phyloP scores from a whole-genome alignment of 1,284 basidiomycete genomes.

The Kwoniella shivajii region DNA sequence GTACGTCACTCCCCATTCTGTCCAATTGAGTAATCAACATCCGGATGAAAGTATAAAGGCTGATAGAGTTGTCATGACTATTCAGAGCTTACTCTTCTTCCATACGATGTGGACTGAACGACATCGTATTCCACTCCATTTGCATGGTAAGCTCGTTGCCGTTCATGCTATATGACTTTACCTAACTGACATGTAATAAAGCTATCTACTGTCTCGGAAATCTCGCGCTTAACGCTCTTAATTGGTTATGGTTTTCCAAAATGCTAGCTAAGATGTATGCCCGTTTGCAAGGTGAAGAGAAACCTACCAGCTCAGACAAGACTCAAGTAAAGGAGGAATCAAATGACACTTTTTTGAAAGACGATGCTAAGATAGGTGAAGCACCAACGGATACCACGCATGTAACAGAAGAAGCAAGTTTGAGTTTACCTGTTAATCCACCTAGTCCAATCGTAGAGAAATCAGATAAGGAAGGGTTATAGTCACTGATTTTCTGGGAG shows the following conservation, averaged over 20 bases:
- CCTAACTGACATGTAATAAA: not conserved
- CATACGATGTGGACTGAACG: conserved; percentile 31
- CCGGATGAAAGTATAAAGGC: no score
- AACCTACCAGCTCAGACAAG: not conserved
- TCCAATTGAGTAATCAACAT: no score
- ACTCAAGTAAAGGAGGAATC: not conserved
- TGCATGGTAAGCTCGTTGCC: conserved; percentile 24
- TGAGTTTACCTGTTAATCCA: conserved; percentile 10
- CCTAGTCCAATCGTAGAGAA: conserved; percentile 7
- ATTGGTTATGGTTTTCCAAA: conserved; percentile 48
- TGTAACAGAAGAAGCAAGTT: conserved; percentile 2
- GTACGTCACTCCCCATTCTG: conserved; percentile 14
- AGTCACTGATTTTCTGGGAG: no score
- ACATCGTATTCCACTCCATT: conserved; percentile 30
- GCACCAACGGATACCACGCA: not conserved
- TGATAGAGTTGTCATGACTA: no score
- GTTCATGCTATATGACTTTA: not conserved
- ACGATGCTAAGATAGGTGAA: conserved; percentile 4
- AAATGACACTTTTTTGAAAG: conserved; percentile 6
- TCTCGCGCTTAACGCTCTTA: conserved; percentile 37
- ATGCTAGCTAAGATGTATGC: conserved; percentile 37
- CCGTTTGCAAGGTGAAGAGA: conserved; percentile 15
- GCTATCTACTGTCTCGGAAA: conserved; percentile 36
- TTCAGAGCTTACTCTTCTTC: conserved; percentile 35
- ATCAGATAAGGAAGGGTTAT: conserved; percentile 1